Conservation (phyloP, 1,284 basidiomycete species). For the Apiotrichum gamsii region DNA sequence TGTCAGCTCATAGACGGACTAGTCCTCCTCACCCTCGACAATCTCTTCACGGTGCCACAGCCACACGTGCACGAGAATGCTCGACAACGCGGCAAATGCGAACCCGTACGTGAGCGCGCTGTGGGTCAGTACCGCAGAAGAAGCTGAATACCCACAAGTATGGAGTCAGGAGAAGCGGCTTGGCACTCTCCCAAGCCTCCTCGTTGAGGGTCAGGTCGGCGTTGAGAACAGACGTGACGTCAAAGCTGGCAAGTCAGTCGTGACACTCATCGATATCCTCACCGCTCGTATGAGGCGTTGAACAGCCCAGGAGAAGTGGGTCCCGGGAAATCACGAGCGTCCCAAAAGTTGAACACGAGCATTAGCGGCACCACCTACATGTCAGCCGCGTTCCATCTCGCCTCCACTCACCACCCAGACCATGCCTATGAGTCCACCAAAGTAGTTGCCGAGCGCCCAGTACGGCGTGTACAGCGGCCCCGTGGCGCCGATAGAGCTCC, state of each 20-base stretch:
- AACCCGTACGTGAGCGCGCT: conserved; percentile 46
- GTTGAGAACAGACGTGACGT: conserved; percentile 45
- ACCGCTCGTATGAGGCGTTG: conserved; percentile 38
- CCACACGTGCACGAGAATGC: conserved; percentile 50
- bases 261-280: neutral
- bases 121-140: neutral
- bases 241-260: conserved; percentile 32
- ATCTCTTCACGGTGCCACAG: conserved; percentile 53
- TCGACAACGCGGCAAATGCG: conserved; percentile 50
- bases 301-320: conserved; percentile 43
- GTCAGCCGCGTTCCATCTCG: neutral
- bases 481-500: conserved; percentile 49
- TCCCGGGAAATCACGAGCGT: conserved; percentile 45
- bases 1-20: no score
- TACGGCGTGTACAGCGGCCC: conserved; percentile 52
- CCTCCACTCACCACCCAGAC: conserved; percentile 47
- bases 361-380: conserved; percentile 46
- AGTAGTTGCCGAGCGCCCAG: conserved; percentile 50
- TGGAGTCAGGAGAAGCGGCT: conserved; percentile 50
- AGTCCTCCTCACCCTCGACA: conserved; percentile 39
- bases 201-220: conserved; percentile 48
- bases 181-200: conserved; percentile 42
- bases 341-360: conserved; percentile 49
- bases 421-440: conserved; percentile 46
- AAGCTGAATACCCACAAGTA: conserved; percentile 44